Percentiles rank a stretch among this genome's conserved stretches.
These are phyloP conservation scores for Xylariaceae sp. DNA, from an alignment of 2,329 filamentous ascomycete genomes.

Conservation along the genomic window DNA sequence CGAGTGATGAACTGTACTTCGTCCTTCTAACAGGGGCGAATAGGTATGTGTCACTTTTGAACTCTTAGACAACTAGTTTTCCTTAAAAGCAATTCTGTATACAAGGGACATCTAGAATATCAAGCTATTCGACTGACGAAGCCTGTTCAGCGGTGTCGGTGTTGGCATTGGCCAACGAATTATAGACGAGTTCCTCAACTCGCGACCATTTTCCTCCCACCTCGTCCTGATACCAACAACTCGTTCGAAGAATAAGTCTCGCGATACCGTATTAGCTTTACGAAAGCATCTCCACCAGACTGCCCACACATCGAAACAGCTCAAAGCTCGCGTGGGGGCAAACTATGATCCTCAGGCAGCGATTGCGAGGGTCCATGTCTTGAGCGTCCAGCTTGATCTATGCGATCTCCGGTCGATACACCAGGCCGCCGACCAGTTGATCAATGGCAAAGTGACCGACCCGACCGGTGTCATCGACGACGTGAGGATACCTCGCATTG, in stretches of 20 bases:
- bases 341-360: slow-evolving; percentile 51
- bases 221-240: slow-evolving; percentile 86
- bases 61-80: not conserved
- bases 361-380: slow-evolving; percentile 61
- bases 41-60: slow-evolving; percentile 36
- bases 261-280: slow-evolving; percentile 71
- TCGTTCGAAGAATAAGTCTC: slow-evolving; percentile 75
- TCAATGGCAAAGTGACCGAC: slow-evolving; percentile 54
- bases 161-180: slow-evolving; percentile 83
- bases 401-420: slow-evolving; percentile 63
- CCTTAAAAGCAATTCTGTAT: not conserved
- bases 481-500: slow-evolving; percentile 71
- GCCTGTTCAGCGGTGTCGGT: slow-evolving; percentile 74
- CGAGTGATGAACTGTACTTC: slow-evolving; percentile 43
- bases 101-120: not conserved
- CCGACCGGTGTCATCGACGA: slow-evolving; percentile 46
- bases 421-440: slow-evolving; percentile 54
- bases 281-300: slow-evolving; percentile 65
- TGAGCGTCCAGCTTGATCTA: slow-evolving; percentile 65
- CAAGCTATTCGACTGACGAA: slow-evolving; percentile 5
- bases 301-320: slow-evolving; percentile 48
- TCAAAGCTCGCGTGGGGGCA: slow-evolving; percentile 48
- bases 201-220: slow-evolving; percentile 69
- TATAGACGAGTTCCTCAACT: slow-evolving; percentile 85
- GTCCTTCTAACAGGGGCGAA: slow-evolving; percentile 44